These are phyloP conservation scores for Podaxis sp. DNA, from an alignment of 768 basidiomycete species.

Conservation along the genomic window DNA sequence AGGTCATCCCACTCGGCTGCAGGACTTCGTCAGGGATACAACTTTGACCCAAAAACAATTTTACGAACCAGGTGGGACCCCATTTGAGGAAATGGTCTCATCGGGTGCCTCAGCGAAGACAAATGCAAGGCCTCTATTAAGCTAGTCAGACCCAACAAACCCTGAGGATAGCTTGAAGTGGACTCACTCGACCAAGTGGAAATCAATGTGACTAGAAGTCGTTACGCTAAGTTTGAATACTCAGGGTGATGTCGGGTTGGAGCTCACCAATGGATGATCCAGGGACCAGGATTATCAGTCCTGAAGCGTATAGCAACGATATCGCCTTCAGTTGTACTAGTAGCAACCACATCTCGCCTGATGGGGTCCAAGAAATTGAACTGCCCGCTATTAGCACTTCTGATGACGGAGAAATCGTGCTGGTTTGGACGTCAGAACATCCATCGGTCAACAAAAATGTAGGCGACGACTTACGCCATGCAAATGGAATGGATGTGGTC, in stretches of 20 bases:
- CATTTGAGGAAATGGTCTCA: constrained; percentile 13
- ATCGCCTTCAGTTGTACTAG: constrained; percentile 33
- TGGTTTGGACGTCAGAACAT: constrained; percentile 1
- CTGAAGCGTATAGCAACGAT: constrained; percentile 49
- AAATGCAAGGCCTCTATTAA: constrained; percentile 30
- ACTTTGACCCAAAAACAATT: not conserved
- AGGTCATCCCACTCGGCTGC: constrained; percentile 22
- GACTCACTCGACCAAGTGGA: not conserved
- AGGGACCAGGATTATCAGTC: constrained; percentile 53
- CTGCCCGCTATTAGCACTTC: constrained; percentile 35
- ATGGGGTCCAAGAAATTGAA: constrained; percentile 55
- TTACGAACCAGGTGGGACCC: not conserved
- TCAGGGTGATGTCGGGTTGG: not conserved
- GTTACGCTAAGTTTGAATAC: not conserved
- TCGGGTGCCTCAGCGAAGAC: constrained; percentile 33
- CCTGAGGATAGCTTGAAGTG: not conserved
- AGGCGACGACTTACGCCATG: constrained; percentile 39
- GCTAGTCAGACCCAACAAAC: not conserved
- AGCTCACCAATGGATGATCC: constrained; percentile 48
- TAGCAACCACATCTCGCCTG: constrained; percentile 53
- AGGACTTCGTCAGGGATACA: not conserved
- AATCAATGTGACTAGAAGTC: constrained; percentile 9
- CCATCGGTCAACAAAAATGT: not conserved
- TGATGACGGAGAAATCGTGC: constrained; percentile 42
- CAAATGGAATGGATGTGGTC: constrained; percentile 44